phyloP scores from a whole-genome alignment of 2,329 filamentous ascomycete species.

The Thielaviopsis euricoi region DNA sequence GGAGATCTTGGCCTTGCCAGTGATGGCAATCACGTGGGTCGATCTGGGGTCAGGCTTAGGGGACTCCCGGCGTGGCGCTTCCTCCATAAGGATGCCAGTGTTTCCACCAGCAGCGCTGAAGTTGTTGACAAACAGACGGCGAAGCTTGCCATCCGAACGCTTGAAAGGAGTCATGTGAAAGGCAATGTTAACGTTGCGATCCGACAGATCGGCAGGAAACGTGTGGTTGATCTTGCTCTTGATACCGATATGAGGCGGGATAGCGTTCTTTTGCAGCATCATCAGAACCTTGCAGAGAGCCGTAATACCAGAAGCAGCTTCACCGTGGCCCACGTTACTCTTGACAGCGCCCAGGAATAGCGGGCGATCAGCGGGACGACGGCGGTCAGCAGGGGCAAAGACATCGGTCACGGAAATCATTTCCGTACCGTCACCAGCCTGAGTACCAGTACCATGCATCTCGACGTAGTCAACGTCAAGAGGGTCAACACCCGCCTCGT shows the following conservation, averaged over 20 bases:
- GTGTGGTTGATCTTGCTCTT: conserved; percentile 45
- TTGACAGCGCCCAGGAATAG: conserved; percentile 48
- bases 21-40: conserved; percentile 42
- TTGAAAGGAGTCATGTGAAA: conserved; percentile 33
- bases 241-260: conserved; percentile 52
- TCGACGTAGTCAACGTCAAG: conserved; percentile 70
- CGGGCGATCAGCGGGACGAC: conserved; percentile 31
- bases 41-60: conserved; percentile 35
- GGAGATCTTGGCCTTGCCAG: conserved; percentile 36
- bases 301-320: conserved; percentile 44
- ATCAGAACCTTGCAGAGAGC: conserved; percentile 47
- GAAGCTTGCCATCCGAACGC: conserved; percentile 29
- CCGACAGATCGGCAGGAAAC: conserved; percentile 38
- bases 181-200: conserved; percentile 43
- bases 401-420: conserved; percentile 56
- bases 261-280: conserved; percentile 45
- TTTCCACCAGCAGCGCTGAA: conserved; percentile 59
- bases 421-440: conserved; percentile 69
- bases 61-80: conserved; percentile 32
- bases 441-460: conserved; percentile 80
- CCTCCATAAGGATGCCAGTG: conserved; percentile 48
- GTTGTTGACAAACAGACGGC: conserved; percentile 45
- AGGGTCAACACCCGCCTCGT: conserved; percentile 58
- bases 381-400: conserved; percentile 30
- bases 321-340: conserved; percentile 46